phyloP scores from a whole-genome alignment of 352 stramenopile species.

The Phytophthora megakarya region DNA sequence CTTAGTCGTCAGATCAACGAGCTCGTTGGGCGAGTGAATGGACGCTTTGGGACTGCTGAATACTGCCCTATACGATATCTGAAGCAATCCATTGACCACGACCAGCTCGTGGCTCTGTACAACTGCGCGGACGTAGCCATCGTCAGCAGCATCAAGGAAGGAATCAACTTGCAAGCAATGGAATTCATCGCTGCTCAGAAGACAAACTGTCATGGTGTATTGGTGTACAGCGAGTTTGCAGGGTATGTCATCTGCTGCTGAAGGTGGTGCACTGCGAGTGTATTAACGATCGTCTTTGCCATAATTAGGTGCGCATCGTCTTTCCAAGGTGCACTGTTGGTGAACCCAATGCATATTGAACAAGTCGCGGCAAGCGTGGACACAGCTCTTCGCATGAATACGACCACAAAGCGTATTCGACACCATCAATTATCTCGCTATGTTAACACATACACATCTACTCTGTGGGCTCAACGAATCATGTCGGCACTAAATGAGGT shows the following conservation, averaged over 20 bases:
- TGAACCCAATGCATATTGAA: slow-evolving; percentile 91
- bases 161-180: slow-evolving; percentile 92
- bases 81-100: slow-evolving; percentile 84
- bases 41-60: slow-evolving; percentile 84
- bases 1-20: slow-evolving; percentile 90
- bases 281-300: slow-evolving; percentile 9
- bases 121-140: slow-evolving; percentile 89
- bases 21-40: slow-evolving; percentile 89
- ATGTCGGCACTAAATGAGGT: slow-evolving; percentile 83
- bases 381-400: slow-evolving; percentile 83
- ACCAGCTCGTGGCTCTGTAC: slow-evolving; percentile 90
- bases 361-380: slow-evolving; percentile 87
- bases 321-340: slow-evolving; percentile 86
- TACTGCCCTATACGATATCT: slow-evolving; percentile 90
- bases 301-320: slow-evolving; percentile 77
- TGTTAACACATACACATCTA: slow-evolving; percentile 91
- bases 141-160: slow-evolving; percentile 90
- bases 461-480: slow-evolving; percentile 84
- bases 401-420: slow-evolving; percentile 86
- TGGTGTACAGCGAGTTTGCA: slow-evolving; percentile 92
- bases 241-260: slow-evolving; percentile 40
- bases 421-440: slow-evolving; percentile 87
- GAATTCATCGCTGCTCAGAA: slow-evolving; percentile 90
- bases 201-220: slow-evolving; percentile 81
- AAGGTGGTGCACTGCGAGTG: neutral